phyloP scores from a whole-genome alignment of 2,329 filamentous ascomycete genomes.

The Bisporella sp. region DNA sequence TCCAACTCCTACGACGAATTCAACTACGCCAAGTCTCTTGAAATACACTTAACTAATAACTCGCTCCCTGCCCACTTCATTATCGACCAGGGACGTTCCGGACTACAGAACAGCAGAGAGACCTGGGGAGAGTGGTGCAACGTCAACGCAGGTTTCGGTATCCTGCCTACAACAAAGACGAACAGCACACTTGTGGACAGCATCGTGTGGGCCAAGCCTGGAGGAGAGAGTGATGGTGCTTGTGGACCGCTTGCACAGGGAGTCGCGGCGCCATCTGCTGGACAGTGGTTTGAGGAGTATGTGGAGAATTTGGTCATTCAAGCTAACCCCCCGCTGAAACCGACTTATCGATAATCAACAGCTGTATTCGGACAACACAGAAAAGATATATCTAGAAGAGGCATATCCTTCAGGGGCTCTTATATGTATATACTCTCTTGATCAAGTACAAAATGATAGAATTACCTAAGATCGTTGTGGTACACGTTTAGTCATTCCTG shows the following conservation, averaged over 20 bases:
- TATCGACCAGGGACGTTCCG: constrained; percentile 41
- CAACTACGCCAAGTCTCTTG: constrained; percentile 42
- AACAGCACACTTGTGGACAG: constrained; percentile 52
- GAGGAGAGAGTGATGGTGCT: constrained; percentile 40
- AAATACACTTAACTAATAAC: constrained; percentile 36
- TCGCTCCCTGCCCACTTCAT: constrained; percentile 50
- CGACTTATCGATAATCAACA: background rate
- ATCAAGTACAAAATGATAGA: too few relatives aligned
- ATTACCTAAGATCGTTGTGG: too few relatives aligned
- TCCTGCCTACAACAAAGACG: constrained; percentile 54
- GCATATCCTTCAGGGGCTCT: too few relatives aligned
- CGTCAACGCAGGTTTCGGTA: constrained; percentile 56
- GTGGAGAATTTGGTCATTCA: constrained; percentile 50
- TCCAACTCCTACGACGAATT: constrained; percentile 46
- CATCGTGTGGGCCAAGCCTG: constrained; percentile 67
- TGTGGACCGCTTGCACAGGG: constrained; percentile 44
- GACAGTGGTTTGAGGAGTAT: constrained; percentile 54
- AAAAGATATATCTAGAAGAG: too few relatives aligned
- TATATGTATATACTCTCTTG: too few relatives aligned
- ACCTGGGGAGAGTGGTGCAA: constrained; percentile 65
- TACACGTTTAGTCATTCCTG: too few relatives aligned
- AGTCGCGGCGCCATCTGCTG: constrained; percentile 61
- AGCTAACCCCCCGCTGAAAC: constrained; percentile 36
- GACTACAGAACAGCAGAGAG: constrained; percentile 52
- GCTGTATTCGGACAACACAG: too few relatives aligned